Percentiles rank a stretch among this genome's conserved stretches.
These are phyloP conservation scores for Colletotrichum liriopes DNA, from an alignment of 2,329 filamentous ascomycete species.

Conservation along the genomic window DNA sequence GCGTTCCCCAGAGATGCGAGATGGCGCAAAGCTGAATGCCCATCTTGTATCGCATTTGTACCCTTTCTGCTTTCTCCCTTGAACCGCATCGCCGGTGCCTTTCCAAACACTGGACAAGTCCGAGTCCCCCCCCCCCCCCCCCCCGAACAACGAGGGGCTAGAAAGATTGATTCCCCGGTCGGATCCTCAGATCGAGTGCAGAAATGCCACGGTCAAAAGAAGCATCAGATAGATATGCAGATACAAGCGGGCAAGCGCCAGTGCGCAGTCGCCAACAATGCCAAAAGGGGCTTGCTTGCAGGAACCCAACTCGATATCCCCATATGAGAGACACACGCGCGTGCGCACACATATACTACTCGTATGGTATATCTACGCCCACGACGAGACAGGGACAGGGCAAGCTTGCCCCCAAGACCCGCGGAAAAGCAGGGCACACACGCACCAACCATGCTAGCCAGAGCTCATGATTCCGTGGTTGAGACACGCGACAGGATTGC, in stretches of 20 bases:
- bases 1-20: constrained; percentile 25
- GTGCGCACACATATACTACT: background rate
- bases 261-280: background rate
- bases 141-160: background rate
- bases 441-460: background rate
- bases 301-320: constrained; percentile 1
- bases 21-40: constrained; percentile 8
- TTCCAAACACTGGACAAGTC: background rate
- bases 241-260: constrained; percentile 10
- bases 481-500: background rate
- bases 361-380: background rate
- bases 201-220: background rate
- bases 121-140: too few species aligned
- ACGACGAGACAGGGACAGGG: constrained; percentile 25
- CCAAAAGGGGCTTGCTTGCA: constrained; percentile 16
- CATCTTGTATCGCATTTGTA: constrained; percentile 6
- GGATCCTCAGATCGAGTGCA: background rate
- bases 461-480: background rate
- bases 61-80: background rate
- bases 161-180: background rate
- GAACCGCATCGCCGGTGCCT: background rate
- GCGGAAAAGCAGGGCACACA: constrained; percentile 10
- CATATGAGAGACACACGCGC: background rate
- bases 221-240: background rate
- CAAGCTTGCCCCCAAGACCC: constrained; percentile 15